Conservation (phyloP, 192 early-diverging fungal species). For the Linnemannia schmuckeri region DNA sequence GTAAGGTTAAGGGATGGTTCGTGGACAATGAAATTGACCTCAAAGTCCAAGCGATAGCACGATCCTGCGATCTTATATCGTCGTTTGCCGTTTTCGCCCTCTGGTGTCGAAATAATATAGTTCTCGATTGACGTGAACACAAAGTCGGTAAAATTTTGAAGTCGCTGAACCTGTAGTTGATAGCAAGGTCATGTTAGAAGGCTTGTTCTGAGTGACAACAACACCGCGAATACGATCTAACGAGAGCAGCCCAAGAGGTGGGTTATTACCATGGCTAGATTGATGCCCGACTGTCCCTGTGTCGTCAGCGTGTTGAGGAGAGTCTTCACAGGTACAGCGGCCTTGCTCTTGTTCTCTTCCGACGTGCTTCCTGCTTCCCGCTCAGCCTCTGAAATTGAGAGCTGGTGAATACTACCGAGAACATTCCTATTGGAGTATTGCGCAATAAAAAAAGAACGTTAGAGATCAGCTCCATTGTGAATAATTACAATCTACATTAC, state of each 20-base stretch:
- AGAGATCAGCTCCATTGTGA: background rate
- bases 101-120: slow-evolving; percentile 7
- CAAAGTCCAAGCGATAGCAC: slow-evolving; percentile 36
- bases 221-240: too few relatives aligned
- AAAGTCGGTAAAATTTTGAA: slow-evolving; percentile 42
- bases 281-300: background rate
- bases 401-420: slow-evolving; percentile 34
- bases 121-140: slow-evolving; percentile 36
- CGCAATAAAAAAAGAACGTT: background rate
- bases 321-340: background rate
- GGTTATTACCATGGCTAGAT: slow-evolving; percentile 23
- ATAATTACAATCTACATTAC: background rate
- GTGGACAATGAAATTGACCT: slow-evolving; percentile 31
- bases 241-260: background rate
- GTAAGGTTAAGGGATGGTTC: slow-evolving; percentile 31
- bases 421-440: slow-evolving; percentile 10
- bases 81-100: background rate
- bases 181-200: background rate
- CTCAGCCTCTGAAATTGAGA: slow-evolving; percentile 12
- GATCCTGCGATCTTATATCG: slow-evolving; percentile 29
- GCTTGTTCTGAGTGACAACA: too few relatives aligned
- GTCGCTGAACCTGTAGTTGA: slow-evolving; percentile 14
- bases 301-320: background rate
- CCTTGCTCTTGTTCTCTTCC: background rate
- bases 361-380: background rate